A percentile compares a stretch with the other conserved stretches of the same genome.
Evolutionary conservation across 2,329 filamentous ascomycete genomes (phyloP).

Genomic region (Atkinsonella hypoxylon): DNA sequence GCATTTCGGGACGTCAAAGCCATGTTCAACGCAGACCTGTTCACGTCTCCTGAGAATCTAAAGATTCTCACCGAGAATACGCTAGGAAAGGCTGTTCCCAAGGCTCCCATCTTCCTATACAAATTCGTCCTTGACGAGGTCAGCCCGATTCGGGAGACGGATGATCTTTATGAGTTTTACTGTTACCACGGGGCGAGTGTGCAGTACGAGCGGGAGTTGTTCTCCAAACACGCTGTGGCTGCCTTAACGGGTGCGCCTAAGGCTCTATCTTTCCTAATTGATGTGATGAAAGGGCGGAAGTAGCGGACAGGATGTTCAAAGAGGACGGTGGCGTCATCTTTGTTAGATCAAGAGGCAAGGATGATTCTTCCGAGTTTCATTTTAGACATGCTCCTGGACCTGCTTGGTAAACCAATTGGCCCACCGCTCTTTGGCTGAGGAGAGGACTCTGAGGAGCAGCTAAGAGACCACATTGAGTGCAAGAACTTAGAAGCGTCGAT

Average conservation of each 20-base stretch:
- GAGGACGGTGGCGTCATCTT: background rate
- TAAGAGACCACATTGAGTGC: background rate
- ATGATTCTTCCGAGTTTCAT: background rate
- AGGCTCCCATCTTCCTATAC: conserved; percentile 1
- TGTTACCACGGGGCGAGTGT: background rate
- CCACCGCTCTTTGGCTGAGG: background rate
- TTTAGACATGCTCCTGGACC: background rate
- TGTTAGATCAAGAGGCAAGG: background rate
- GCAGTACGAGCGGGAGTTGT: background rate
- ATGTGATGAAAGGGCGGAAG: background rate
- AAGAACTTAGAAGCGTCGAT: no score
- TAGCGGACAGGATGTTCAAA: background rate
- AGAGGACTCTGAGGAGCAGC: background rate
- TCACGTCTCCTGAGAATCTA: background rate
- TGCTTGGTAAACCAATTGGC: conserved; percentile 2
- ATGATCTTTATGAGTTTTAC: conserved; percentile 1
- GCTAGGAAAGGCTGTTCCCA: background rate
- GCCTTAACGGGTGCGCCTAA: background rate
- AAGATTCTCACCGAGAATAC: background rate
- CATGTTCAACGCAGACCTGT: conserved; percentile 24
- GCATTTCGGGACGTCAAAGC: conserved; percentile 22
- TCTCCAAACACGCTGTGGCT: background rate
- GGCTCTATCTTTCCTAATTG: background rate
- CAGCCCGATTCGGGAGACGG: conserved; percentile 2
- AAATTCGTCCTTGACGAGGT: background rate